Base-by-base conservation (phyloP, 1,139 yeast genomes). In the Blastobotrys indianensis region DNA sequence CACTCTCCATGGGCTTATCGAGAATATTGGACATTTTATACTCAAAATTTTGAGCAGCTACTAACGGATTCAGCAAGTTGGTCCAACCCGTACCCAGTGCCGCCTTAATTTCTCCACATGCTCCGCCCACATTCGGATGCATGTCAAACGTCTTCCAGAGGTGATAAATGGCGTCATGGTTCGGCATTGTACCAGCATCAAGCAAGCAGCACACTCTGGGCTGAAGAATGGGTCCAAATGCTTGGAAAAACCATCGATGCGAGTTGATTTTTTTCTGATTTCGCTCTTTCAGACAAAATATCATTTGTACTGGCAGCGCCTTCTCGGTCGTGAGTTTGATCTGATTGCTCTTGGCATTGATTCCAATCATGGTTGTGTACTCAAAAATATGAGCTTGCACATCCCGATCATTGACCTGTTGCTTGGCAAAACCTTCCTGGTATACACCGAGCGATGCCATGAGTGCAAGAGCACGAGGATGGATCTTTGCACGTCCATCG, bases 201-300 rank as follows among this genome's bases (percentile, higher is more conserved):
- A 85, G 69, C 48, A 85, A 68, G 62, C 84, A 77, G 39, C 85
- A 80, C 17, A 85, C 82, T 47, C 75, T 77, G 1, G 94, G 94
- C 41, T 80, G 69, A 42, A 85, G 66, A 32, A 82, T 70, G 2
- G 86, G 85, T 1, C 84, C 80, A 65, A 85, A 82, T 0, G 90
- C 85, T 60, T 84, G 87, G 69, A 85, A 80, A 51, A 85, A 82
- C 94, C 94, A 85, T 53, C 94, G 72, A 63, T 85, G 94, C 13
- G 90, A 81, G 63, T 85, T 85, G 62, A 85, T 85, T 62, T 85
- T 85, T 61, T 80, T 76, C 52, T 79, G 73, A 61, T 85, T 85
- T 56, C 79, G 76, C 58, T 85, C 94, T 64, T 85, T 85, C 56
- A 85, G 67, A 61, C 94, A 85, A 63, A 84, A 85, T 31, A 85